phyloP scores from a whole-genome alignment of 2,329 filamentous ascomycete genomes.

The Beauveria brongniartii region DNA sequence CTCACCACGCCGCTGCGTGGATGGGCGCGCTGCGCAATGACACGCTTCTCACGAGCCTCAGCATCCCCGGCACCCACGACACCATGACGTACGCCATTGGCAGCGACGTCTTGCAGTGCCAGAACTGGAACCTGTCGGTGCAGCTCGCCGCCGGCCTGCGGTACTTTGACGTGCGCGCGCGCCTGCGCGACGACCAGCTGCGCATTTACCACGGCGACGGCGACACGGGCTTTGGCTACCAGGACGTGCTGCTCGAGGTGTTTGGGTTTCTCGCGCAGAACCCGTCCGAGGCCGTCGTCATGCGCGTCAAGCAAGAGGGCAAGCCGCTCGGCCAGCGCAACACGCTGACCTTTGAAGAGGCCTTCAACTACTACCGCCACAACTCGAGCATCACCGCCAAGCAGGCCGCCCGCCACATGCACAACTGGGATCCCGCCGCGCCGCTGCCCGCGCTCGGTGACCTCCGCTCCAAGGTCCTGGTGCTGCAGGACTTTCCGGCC shows the following conservation, averaged over 20 bases:
- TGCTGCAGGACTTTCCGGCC: constrained; percentile 39
- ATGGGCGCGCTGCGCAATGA: constrained; percentile 34
- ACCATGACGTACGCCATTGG: constrained; percentile 39
- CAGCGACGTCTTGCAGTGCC: constrained; percentile 33
- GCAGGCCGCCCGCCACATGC: constrained; percentile 30
- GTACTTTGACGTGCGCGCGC: constrained; percentile 41
- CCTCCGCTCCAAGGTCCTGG: constrained; percentile 36
- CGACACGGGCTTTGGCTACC: constrained; percentile 37
- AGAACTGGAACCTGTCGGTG: constrained; percentile 35
- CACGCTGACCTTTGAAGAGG: constrained; percentile 35
- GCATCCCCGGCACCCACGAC: constrained; percentile 46
- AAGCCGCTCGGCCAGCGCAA: constrained; percentile 26
- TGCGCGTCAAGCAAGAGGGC: constrained; percentile 44
- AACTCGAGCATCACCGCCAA: constrained; percentile 25
- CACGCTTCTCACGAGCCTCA: constrained; percentile 33
- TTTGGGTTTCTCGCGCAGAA: constrained; percentile 37
- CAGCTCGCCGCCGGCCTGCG: constrained; percentile 40
- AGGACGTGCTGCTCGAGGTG: constrained; percentile 34
- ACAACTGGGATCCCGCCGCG: constrained; percentile 21
- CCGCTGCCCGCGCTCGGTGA: constrained; percentile 36
- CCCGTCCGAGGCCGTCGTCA: constrained; percentile 38
- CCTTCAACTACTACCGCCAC: constrained; percentile 34
- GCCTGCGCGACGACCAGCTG: constrained; percentile 34
- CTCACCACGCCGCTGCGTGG: constrained; percentile 25
- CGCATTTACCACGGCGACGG: constrained; percentile 39